A percentile compares a stretch with the other conserved stretches of the same genome.
Evolutionary conservation across 306 rosid genomes (phyloP).

Genomic region (Biancaea sappan): DNA sequence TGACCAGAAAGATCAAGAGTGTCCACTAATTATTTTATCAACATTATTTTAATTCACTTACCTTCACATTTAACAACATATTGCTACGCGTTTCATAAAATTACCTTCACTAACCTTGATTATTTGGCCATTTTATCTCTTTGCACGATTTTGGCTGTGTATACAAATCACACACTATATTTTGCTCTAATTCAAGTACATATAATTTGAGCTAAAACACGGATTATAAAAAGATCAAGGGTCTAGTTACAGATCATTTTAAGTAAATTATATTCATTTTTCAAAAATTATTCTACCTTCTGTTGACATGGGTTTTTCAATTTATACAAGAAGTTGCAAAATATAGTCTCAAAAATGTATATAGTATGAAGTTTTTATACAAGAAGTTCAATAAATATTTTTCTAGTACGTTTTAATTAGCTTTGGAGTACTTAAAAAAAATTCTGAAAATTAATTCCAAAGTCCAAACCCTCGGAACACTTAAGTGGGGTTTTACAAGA

Average conservation of each 20-base stretch:
- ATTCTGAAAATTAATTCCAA: neutral
- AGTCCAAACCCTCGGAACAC: neutral
- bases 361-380: neutral
- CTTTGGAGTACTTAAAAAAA: neutral
- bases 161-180: no score
- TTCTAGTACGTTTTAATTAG: neutral
- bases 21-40: neutral
- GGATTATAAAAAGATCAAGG: no score
- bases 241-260: neutral
- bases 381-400: neutral
- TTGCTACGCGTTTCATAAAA: neutral
- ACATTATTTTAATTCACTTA: neutral
- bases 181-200: no score
- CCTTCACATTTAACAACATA: neutral
- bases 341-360: neutral
- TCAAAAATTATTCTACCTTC: neutral
- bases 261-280: neutral
- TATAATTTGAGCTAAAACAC: no score
- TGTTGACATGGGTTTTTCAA: neutral
- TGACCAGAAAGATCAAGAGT: neutral
- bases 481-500: slow-evolving; percentile 7
- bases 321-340: neutral
- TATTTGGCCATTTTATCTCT: neutral
- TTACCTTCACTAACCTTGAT: neutral
- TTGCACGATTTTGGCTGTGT: no score